Evolutionary conservation across 345 rosid species (phyloP).

Genomic region (Brassica carinata): DNA sequence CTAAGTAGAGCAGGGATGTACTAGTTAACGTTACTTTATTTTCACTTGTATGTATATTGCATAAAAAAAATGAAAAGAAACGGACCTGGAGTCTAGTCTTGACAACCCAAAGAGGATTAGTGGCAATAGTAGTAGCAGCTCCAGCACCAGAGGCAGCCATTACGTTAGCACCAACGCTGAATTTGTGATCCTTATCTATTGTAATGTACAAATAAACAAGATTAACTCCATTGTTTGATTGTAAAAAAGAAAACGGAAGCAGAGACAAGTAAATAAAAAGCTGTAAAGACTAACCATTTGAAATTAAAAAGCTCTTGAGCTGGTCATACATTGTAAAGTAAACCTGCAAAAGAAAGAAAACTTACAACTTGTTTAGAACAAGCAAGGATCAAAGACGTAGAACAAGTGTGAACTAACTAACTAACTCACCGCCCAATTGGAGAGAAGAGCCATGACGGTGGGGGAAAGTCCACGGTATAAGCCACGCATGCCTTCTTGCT

Average conservation of each 20-base stretch:
- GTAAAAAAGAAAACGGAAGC: background rate
- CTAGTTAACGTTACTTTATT: background rate
- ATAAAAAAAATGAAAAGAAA: constrained; percentile 3
- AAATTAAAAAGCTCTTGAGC: constrained; percentile 61
- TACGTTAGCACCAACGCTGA: constrained; percentile 72
- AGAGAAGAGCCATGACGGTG: constrained; percentile 76
- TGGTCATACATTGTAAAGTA: constrained; percentile 87
- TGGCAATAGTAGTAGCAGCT: constrained; percentile 72
- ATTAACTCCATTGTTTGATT: background rate
- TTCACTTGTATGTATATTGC: background rate
- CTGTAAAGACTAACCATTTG: constrained; percentile 51
- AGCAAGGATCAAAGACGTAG: background rate
- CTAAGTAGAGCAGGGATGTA: background rate
- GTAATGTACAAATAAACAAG: background rate
- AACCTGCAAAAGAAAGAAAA: constrained; percentile 50
- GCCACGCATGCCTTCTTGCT: constrained; percentile 74
- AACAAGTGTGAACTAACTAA: background rate
- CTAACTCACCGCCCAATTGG: constrained; percentile 77
- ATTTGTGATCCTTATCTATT: constrained; percentile 56
- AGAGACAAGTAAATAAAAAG: background rate
- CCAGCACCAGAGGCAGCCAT: constrained; percentile 92
- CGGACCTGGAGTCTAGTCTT: constrained; percentile 86
- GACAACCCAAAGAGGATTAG: constrained; percentile 96
- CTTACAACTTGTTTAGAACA: background rate
- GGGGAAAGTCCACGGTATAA: constrained; percentile 83